Evolutionary conservation across 345 rosid genomes (phyloP).

Genomic region (Arabidopsis arenosa): DNA sequence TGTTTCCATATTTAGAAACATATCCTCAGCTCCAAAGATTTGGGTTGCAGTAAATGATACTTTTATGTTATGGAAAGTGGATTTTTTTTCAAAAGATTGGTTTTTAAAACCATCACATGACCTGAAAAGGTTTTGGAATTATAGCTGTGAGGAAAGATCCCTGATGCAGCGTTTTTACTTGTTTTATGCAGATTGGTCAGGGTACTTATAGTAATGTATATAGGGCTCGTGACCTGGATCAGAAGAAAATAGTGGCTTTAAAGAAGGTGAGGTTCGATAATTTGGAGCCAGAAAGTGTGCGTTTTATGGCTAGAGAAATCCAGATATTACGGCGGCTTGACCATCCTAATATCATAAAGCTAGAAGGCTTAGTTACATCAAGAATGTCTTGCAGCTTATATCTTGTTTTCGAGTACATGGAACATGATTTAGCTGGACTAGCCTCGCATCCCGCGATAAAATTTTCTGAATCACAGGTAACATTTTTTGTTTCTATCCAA

Average conservation of each 20-base stretch:
- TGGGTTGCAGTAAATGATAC: conserved; percentile 18
- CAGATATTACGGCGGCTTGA: conserved; percentile 92
- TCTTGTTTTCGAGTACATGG: conserved; percentile 99
- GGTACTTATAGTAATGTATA: conserved; percentile 98
- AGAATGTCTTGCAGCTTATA: conserved; percentile 99
- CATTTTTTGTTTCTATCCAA: conserved; percentile 20
- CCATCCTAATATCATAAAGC: conserved; percentile 91
- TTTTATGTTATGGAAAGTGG: conserved; percentile 14
- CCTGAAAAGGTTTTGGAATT: conserved; percentile 9
- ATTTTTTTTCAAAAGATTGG: neutral
- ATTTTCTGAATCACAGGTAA: conserved; percentile 93
- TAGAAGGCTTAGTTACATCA: conserved; percentile 97
- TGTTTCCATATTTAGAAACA: conserved; percentile 32
- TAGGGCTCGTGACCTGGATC: conserved; percentile 94
- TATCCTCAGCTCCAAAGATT: neutral
- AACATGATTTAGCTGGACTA: conserved; percentile 96
- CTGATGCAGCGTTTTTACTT: conserved; percentile 23
- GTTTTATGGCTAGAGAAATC: conserved; percentile 98
- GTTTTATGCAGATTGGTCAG: conserved; percentile 86
- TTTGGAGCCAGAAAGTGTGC: conserved; percentile 93
- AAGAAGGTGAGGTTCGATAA: conserved; percentile 98
- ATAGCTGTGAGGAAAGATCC: neutral
- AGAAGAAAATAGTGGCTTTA: conserved; percentile 90
- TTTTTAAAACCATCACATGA: neutral
- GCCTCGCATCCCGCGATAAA: conserved; percentile 90